phyloP scores from a whole-genome alignment of 345 rosid species.

The sweet orange (Citrus sinensis) region DNA sequence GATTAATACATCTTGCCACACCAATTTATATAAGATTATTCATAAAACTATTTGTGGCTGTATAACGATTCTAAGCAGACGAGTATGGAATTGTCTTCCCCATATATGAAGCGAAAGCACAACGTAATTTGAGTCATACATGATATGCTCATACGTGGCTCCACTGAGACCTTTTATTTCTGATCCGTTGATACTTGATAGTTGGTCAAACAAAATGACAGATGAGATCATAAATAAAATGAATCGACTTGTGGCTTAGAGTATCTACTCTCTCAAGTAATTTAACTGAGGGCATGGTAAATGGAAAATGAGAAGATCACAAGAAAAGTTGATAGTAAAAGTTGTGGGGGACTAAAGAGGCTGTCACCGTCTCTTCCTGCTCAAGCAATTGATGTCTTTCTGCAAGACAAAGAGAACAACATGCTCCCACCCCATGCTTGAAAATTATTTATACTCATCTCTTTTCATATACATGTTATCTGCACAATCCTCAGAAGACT shows the following conservation, averaged over 20 bases:
- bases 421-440: neutral
- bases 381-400: conserved; percentile 19
- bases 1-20: no score
- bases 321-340: neutral
- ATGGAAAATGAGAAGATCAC: neutral
- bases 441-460: conserved; percentile 7
- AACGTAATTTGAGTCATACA: no score
- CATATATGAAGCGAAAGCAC: neutral
- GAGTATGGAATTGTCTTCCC: neutral
- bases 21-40: no score
- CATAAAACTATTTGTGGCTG: no score
- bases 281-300: neutral
- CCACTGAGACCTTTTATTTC: neutral
- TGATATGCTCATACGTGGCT: neutral
- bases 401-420: conserved; percentile 14
- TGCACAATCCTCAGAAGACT: neutral
- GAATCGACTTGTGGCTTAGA: neutral
- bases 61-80: no score
- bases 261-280: neutral
- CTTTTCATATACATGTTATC: neutral
- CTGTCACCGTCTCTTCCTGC: conserved; percentile 17
- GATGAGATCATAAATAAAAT: neutral
- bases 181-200: neutral
- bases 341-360: conserved; percentile 16
- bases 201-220: conserved; percentile 7